These are phyloP conservation scores for Rhodotorula sp. DNA, from an alignment of 1,284 basidiomycete genomes.

Conservation along the genomic window DNA sequence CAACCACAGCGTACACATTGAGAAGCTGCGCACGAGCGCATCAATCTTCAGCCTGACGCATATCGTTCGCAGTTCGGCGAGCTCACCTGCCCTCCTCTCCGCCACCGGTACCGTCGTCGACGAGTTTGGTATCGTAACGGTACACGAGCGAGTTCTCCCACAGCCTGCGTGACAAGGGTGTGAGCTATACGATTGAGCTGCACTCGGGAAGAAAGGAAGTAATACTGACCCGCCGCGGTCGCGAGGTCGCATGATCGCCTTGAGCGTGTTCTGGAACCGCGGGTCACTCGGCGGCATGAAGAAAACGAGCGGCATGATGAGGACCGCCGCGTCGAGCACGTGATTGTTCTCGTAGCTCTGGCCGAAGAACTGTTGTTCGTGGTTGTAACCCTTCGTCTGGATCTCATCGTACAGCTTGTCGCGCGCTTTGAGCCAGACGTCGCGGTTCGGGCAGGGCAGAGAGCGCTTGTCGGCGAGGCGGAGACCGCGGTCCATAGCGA, in stretches of 20 bases:
- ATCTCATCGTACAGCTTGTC: slow-evolving; percentile 75
- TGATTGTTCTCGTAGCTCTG: slow-evolving; percentile 53
- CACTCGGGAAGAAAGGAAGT: not conserved
- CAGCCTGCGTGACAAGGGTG: not conserved
- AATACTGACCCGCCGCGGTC: slow-evolving; percentile 66
- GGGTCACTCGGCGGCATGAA: slow-evolving; percentile 80
- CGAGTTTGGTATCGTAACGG: slow-evolving; percentile 73
- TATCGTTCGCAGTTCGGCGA: no score
- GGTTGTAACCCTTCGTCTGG: slow-evolving; percentile 73
- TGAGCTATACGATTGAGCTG: not conserved
- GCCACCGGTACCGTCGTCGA: slow-evolving; percentile 87
- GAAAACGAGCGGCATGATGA: slow-evolving; percentile 56
- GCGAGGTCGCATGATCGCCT: slow-evolving; percentile 67
- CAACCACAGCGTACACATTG: slow-evolving; percentile 60
- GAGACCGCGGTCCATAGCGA: slow-evolving; percentile 77
- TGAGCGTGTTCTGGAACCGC: slow-evolving; percentile 76
- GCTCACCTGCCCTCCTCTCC: slow-evolving; percentile 54
- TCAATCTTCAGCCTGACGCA: not conserved
- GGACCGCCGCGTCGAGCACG: slow-evolving; percentile 52
- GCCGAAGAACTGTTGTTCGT: slow-evolving; percentile 53
- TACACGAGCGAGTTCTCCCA: slow-evolving; percentile 56
- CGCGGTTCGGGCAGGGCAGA: slow-evolving; percentile 47
- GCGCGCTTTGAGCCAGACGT: slow-evolving; percentile 69
- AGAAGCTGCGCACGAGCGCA: not conserved
- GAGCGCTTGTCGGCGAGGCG: slow-evolving; percentile 82